phyloP scores from a whole-genome alignment of 805 yeast genomes.

The Saccharomycopsis selenospora region DNA sequence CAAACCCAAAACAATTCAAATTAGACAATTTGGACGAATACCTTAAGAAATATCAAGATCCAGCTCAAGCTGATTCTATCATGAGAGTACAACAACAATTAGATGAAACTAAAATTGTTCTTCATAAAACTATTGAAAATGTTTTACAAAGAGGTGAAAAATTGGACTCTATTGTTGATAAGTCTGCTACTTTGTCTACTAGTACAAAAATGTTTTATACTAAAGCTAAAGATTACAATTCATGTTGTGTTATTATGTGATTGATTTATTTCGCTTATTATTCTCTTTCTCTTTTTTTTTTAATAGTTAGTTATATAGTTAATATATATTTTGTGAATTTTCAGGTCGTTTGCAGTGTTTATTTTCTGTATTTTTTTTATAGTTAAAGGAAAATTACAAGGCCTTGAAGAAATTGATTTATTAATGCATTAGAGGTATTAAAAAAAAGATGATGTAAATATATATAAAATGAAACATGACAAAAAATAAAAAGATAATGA shows the following conservation, averaged over 20 bases:
- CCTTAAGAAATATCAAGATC: conserved; percentile 86
- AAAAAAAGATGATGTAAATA: too few relatives aligned
- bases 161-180: conserved; percentile 87
- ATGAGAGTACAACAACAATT: conserved; percentile 97
- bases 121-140: conserved; percentile 91
- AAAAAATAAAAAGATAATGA: too few relatives aligned
- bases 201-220: conserved; percentile 92
- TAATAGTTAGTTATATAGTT: not conserved
- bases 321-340: too few relatives aligned
- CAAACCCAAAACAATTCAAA: conserved; percentile 28
- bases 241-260: conserved; percentile 76
- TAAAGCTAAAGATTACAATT: conserved; percentile 91
- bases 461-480: too few relatives aligned
- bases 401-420: too few relatives aligned
- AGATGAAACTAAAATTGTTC: conserved; percentile 93
- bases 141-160: conserved; percentile 96
- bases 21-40: conserved; percentile 61
- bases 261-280: not conserved
- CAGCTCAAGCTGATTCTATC: conserved; percentile 92
- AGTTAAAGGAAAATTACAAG: too few relatives aligned
- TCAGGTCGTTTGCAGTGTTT: too few relatives aligned
- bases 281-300: not conserved
- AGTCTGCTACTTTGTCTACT: conserved; percentile 84
- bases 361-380: too few relatives aligned
- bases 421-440: too few relatives aligned